phyloP scores from a whole-genome alignment of 176 grass and related monocot species.

The Bothriochloa decipiens region DNA sequence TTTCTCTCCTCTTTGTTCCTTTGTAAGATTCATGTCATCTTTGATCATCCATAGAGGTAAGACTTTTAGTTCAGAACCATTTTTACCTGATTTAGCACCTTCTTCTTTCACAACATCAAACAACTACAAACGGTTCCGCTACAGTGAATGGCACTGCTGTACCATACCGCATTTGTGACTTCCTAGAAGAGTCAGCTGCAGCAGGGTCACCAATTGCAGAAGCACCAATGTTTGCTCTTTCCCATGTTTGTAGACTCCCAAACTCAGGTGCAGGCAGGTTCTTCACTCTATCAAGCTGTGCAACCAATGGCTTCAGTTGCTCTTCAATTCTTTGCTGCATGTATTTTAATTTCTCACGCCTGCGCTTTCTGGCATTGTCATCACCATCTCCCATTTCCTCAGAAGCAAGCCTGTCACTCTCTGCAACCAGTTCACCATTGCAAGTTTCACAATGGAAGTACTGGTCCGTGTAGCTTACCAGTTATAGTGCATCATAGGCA shows the following conservation, averaged over 20 bases:
- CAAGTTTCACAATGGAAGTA: slow-evolving; percentile 98
- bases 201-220: slow-evolving; percentile 56
- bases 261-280: slow-evolving; percentile 92
- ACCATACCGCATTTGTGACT: slow-evolving; percentile 66
- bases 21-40: slow-evolving; percentile 95
- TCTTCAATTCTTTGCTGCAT: slow-evolving; percentile 78
- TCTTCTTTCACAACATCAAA: slow-evolving; percentile 67
- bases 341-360: slow-evolving; percentile 87
- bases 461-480: slow-evolving; percentile 78
- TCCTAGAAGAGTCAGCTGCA: slow-evolving; percentile 70
- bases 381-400: slow-evolving; percentile 99
- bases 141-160: slow-evolving; percentile 74
- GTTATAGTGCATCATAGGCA: slow-evolving; percentile 88
- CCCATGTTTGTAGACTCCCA: slow-evolving; percentile 92
- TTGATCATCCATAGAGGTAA: slow-evolving; percentile 98
- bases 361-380: slow-evolving; percentile 75
- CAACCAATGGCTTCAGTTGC: slow-evolving; percentile 79
- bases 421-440: slow-evolving; percentile 90
- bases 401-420: slow-evolving; percentile 97
- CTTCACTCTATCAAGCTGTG: slow-evolving; percentile 79
- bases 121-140: slow-evolving; percentile 42
- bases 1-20: slow-evolving; percentile 87
- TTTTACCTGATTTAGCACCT: slow-evolving; percentile 61
- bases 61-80: slow-evolving; percentile 57
- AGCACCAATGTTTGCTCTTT: slow-evolving; percentile 72